Evolutionary conservation across 1,284 basidiomycete genomes (phyloP).

Genomic region (Salmacisia buchloeana): DNA sequence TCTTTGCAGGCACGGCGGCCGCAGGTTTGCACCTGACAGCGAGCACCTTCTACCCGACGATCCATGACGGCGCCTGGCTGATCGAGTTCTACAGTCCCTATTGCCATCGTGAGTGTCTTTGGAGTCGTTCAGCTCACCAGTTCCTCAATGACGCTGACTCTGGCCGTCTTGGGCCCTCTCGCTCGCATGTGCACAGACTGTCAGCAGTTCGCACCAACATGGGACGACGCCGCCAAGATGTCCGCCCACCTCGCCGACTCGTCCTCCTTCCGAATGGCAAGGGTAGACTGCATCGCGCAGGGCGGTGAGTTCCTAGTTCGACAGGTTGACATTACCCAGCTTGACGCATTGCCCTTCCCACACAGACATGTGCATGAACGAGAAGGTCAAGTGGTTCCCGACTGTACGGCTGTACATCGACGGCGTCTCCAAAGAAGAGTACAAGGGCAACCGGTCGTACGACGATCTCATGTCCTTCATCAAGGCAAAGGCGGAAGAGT

Average conservation of each 20-base stretch:
- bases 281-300: conserved; percentile 8
- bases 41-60: not conserved
- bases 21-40: not conserved
- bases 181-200: conserved; percentile 11
- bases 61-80: not conserved
- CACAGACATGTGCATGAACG: not conserved
- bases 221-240: conserved; percentile 5
- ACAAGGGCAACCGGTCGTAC: not conserved
- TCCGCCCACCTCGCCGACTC: conserved; percentile 5
- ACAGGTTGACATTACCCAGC: not conserved
- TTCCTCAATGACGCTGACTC: no score
- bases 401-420: not conserved
- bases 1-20: not conserved
- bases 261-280: conserved; percentile 2
- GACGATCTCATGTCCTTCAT: not conserved
- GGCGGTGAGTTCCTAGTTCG: not conserved
- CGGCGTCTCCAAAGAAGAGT: not conserved
- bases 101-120: conserved; percentile 3
- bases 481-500: not conserved
- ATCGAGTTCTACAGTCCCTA: conserved; percentile 7
- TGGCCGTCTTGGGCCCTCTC: not conserved
- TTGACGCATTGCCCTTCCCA: not conserved
- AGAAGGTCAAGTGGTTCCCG: not conserved
- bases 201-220: conserved; percentile 5
- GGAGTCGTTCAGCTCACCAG: no score